A percentile compares a stretch with the other conserved stretches of the same genome.
Evolutionary conservation across 805 yeast genomes (phyloP).

Genomic region (Wickerhamomyces bovis): DNA sequence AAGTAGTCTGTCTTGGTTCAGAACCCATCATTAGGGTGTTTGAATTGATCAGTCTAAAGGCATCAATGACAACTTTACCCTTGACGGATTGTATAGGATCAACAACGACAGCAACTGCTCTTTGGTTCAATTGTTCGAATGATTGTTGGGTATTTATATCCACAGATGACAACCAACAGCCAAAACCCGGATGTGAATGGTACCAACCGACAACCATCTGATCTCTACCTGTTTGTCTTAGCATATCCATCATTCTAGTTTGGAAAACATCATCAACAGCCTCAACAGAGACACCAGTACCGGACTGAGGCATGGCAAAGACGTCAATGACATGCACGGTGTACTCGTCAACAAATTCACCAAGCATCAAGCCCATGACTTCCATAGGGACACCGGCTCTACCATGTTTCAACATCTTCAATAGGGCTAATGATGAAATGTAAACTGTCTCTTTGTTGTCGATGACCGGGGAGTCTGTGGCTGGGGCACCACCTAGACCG

Average conservation of each 20-base stretch:
- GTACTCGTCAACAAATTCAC: conserved; percentile 95
- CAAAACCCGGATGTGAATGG: conserved; percentile 98
- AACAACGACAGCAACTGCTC: conserved; percentile 97
- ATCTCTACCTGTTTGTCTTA: conserved; percentile 97
- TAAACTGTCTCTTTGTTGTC: conserved; percentile 96
- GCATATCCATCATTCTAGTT: conserved; percentile 99
- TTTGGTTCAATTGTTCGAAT: conserved; percentile 88
- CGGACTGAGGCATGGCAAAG: conserved; percentile 98
- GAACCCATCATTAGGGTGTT: conserved; percentile 88
- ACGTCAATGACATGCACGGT: conserved; percentile 97
- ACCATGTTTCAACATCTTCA: conserved; percentile 97
- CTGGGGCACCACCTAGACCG: conserved; percentile 39
- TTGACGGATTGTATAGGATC: conserved; percentile 98
- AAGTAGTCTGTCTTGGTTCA: conserved; percentile 96
- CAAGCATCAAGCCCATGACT: conserved; percentile 97
- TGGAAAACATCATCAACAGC: conserved; percentile 99
- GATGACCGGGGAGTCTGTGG: conserved; percentile 72
- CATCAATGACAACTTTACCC: conserved; percentile 98
- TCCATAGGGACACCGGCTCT: conserved; percentile 88
- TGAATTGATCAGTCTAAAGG: conserved; percentile 89
- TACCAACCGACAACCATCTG: conserved; percentile 99
- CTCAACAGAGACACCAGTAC: conserved; percentile 97
- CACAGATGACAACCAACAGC: conserved; percentile 98
- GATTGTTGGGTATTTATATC: conserved; percentile 98
- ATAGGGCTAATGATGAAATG: conserved; percentile 88